Base-by-base conservation (phyloP, 805 yeast genomes). In the Cyberlindnera amylophila region DNA sequence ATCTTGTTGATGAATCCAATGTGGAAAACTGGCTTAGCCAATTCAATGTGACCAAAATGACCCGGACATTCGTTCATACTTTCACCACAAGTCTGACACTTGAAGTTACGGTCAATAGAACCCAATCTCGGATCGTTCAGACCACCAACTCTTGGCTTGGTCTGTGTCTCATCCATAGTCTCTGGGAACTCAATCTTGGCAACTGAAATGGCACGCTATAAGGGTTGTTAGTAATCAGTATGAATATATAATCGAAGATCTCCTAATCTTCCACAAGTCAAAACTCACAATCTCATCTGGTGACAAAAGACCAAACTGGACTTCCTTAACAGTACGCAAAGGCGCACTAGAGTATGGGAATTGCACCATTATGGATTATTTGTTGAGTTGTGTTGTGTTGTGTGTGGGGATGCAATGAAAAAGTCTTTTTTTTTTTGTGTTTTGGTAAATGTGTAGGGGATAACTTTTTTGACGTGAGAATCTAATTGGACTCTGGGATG, bases 1-100 rank as follows among this genome's bases (percentile, higher is more conserved):
- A 93, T 91, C 62, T 87, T 91, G 36, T 95, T 78, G 58, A 93
- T 81, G 66, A 88, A 93, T 36, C 96, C 99, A 64, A 93, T 88
- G 65, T 93, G 99, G 69, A 93, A 93, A 30, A 93, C 99, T 12
- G 99, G 99, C 63, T 91, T 93, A 28, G 99, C 98, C 52, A 93
- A 74, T 63, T 93, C 99, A 48, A 93, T 93, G 62, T 93, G 99
- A 54, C 99, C 99, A 67, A 93, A 93, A 70, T 93, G 99, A 46
- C 99, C 99, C 0, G 98, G 98, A 68, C 99, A 93, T 64, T 93
- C 98, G 47, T 91, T 87, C 97, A 93, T 93, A 57, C 91, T 96
- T 66, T 93, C 99, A 58, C 96, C 95, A 75, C 99, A 93, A 18
- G 99, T 93, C 72, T 91, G 98, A 74, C 99, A 93, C 71, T 87